Evolutionary conservation across 371 early-diverging fungal species (phyloP).

Genomic region (Mortierella sp.): DNA sequence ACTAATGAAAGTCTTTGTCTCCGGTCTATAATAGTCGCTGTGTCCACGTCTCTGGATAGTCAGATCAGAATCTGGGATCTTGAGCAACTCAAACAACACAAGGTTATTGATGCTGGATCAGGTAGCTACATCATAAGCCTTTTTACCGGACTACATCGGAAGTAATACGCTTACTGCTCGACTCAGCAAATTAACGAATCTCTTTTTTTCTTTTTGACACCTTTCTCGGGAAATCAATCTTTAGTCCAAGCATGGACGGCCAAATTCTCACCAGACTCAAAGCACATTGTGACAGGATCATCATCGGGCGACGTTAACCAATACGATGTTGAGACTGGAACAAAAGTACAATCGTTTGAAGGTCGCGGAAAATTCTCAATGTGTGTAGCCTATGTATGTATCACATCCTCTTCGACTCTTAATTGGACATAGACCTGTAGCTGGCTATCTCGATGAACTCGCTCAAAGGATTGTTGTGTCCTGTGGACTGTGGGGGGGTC

Average conservation of each 20-base stretch:
- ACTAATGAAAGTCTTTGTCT: too few species aligned
- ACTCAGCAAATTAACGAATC: not conserved
- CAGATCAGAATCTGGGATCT: conserved; percentile 86
- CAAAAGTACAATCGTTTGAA: conserved; percentile 67
- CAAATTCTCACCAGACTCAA: conserved; percentile 78
- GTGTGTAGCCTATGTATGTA: conserved; percentile 78
- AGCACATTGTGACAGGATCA: conserved; percentile 77
- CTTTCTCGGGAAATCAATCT: conserved; percentile 44
- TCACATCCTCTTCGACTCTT: not conserved
- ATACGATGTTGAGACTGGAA: conserved; percentile 74
- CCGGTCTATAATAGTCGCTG: conserved; percentile 58
- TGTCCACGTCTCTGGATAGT: conserved; percentile 83
- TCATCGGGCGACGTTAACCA: conserved; percentile 78
- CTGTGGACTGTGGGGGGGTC: too few species aligned
- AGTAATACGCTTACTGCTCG: not conserved
- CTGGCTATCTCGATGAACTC: conserved; percentile 31
- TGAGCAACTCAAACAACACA: conserved; percentile 60
- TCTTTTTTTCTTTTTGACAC: not conserved
- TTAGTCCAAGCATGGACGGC: conserved; percentile 79
- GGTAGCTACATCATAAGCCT: conserved; percentile 39
- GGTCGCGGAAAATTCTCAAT: conserved; percentile 82
- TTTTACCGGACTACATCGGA: not conserved
- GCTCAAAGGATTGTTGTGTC: not conserved
- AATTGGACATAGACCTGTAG: conserved; percentile 27
- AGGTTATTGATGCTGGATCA: conserved; percentile 71